Conservation (phyloP, 257 asterid genomes). For the Solanum piurae region DNA sequence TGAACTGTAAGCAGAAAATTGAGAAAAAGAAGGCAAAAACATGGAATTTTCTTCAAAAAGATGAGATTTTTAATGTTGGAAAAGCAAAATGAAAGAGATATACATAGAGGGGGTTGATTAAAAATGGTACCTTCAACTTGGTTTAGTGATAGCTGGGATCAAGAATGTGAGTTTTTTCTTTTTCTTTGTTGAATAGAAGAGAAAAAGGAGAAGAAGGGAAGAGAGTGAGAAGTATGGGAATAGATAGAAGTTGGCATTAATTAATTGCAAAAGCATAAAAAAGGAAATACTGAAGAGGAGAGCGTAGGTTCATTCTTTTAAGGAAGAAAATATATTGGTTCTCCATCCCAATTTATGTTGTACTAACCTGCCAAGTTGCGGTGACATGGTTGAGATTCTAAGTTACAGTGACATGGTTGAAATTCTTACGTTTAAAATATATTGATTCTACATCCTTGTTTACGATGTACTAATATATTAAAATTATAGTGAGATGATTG, state of each 20-base stretch:
- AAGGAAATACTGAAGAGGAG: not conserved
- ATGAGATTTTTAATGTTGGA: not conserved
- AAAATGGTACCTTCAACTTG: not conserved
- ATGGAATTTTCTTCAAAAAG: not conserved
- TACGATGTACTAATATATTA: too few relatives aligned
- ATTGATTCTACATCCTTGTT: too few relatives aligned
- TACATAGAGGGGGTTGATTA: not conserved
- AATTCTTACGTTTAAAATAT: too few relatives aligned
- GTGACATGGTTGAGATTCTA: too few relatives aligned
- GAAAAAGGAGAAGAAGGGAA: conserved; percentile 10
- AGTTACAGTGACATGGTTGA: too few relatives aligned
- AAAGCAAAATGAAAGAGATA: not conserved
- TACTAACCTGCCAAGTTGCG: too few relatives aligned
- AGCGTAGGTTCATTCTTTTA: not conserved
- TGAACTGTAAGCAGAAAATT: not conserved
- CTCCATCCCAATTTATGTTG: too few relatives aligned
- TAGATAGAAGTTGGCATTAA: conserved; percentile 28
- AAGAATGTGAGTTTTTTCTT: not conserved
- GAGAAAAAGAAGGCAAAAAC: not conserved
- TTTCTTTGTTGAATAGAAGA: not conserved
- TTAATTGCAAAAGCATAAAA: conserved; percentile 61
- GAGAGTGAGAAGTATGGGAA: not conserved
- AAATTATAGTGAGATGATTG: too few relatives aligned
- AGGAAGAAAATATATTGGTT: too few relatives aligned
- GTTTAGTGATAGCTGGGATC: not conserved